phyloP scores from a whole-genome alignment of 2,329 filamentous ascomycete species.

The Diplodia mutila region DNA sequence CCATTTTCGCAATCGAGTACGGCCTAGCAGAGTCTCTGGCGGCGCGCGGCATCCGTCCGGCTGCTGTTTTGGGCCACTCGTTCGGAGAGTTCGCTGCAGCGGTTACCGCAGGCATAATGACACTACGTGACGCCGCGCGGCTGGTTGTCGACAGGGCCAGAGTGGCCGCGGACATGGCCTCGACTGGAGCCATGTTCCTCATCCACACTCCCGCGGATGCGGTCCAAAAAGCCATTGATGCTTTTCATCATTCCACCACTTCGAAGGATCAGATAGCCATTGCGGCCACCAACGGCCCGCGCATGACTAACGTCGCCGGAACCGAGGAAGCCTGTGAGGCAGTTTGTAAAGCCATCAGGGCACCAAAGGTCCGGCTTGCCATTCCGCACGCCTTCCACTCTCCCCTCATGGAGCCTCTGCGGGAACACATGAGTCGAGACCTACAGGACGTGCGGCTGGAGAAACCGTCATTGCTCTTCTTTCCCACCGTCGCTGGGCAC shows the following conservation, averaged over 20 bases:
- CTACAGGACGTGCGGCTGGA: background rate
- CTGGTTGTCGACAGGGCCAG: conserved; percentile 25
- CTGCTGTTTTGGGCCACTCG: conserved; percentile 47
- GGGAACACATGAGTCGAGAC: background rate
- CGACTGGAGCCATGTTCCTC: background rate
- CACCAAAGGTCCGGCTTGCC: background rate
- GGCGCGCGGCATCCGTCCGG: conserved; percentile 33
- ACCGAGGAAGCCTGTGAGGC: background rate
- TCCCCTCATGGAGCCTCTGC: background rate
- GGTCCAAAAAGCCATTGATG: background rate
- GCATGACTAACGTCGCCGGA: background rate
- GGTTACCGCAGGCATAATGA: conserved; percentile 39
- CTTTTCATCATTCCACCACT: background rate
- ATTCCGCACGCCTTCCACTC: background rate
- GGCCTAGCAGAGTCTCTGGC: conserved; percentile 37
- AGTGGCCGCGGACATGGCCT: background rate
- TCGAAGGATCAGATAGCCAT: background rate
- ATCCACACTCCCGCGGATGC: background rate
- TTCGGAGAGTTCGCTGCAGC: conserved; percentile 48
- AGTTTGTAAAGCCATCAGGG: background rate
- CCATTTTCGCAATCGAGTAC: conserved; percentile 45
- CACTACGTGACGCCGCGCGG: conserved; percentile 28
- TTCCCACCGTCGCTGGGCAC: background rate
- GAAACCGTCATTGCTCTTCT: background rate
- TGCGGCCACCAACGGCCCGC: background rate